phyloP scores from a whole-genome alignment of 805 yeast genomes.

The Clavispora vitiphila region DNA sequence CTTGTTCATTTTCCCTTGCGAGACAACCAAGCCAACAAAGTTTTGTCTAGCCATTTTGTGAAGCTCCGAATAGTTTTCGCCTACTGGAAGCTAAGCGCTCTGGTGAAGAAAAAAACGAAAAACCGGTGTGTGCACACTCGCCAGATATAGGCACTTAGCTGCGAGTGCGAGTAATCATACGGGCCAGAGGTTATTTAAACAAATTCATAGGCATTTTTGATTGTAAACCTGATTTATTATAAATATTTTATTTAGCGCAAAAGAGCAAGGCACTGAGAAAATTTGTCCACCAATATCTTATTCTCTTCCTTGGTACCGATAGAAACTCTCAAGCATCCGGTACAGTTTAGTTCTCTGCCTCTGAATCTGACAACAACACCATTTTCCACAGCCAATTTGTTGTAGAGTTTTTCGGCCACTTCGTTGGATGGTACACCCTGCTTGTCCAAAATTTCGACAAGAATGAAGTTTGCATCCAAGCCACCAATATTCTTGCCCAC shows the following conservation, averaged over 20 bases:
- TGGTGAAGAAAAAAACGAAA: slow-evolving; percentile 1
- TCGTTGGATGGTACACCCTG: slow-evolving; percentile 62
- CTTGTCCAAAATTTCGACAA: slow-evolving; percentile 63
- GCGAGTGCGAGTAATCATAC: no score
- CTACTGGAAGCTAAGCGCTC: neutral
- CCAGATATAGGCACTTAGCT: neutral
- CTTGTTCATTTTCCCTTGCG: slow-evolving; percentile 94
- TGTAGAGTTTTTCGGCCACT: slow-evolving; percentile 63
- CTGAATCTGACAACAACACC: slow-evolving; percentile 86
- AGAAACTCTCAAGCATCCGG: slow-evolving; percentile 82
- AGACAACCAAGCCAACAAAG: slow-evolving; percentile 86
- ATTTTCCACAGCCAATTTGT: slow-evolving; percentile 61
- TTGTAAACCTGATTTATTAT: no score
- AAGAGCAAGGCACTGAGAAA: slow-evolving; percentile 23
- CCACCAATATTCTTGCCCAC: slow-evolving; percentile 80
- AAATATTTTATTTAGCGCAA: neutral
- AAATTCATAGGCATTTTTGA: no score
- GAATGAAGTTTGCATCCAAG: slow-evolving; percentile 77
- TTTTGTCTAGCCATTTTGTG: slow-evolving; percentile 77
- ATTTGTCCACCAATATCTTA: slow-evolving; percentile 45
- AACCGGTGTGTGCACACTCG: slow-evolving; percentile 3
- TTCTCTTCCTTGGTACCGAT: slow-evolving; percentile 83
- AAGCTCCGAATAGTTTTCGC: neutral
- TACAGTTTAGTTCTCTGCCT: slow-evolving; percentile 86
- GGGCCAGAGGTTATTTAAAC: no score